phyloP scores from a whole-genome alignment of 495 filamentous ascomycete species.

The Neurospora sp. region DNA sequence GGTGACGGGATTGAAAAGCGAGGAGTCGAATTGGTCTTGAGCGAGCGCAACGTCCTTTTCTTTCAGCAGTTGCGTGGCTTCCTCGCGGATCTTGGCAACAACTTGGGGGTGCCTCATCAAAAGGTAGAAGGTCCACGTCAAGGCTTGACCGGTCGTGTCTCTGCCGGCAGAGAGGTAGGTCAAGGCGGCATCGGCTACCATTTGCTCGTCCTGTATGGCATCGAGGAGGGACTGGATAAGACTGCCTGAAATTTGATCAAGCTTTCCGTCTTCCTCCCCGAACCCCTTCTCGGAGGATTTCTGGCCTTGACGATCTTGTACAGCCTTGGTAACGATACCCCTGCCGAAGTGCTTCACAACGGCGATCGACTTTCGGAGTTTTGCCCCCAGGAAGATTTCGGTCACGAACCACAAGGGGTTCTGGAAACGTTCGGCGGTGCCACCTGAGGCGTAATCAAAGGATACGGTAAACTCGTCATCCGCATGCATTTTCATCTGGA shows the following conservation, averaged over 20 bases:
- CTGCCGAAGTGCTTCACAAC: constrained; percentile 41
- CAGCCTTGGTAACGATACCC: constrained; percentile 41
- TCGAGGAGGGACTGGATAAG: constrained; percentile 48
- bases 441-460: constrained; percentile 50
- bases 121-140: constrained; percentile 51
- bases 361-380: constrained; percentile 34
- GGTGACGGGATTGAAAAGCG: constrained; percentile 29
- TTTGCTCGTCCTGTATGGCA: constrained; percentile 35
- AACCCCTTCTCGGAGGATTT: background rate
- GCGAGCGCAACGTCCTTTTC: constrained; percentile 1
- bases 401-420: constrained; percentile 50
- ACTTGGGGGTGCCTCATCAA: constrained; percentile 39
- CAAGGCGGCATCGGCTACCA: constrained; percentile 49
- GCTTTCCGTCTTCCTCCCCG: constrained; percentile 12
- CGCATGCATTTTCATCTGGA: constrained; percentile 50
- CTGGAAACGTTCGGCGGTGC: constrained; percentile 49
- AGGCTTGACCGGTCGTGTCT: constrained; percentile 51
- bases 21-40: constrained; percentile 18
- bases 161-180: constrained; percentile 52
- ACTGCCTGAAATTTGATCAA: constrained; percentile 39
- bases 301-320: constrained; percentile 17
- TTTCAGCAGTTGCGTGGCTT: constrained; percentile 21
- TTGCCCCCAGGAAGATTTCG: constrained; percentile 37
- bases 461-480: constrained; percentile 45
- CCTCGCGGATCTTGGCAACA: constrained; percentile 29